A percentile compares a stretch with the other conserved stretches of the same genome.
Evolutionary conservation across 768 basidiomycete genomes (phyloP).

Genomic region (Tulasnella sp.): DNA sequence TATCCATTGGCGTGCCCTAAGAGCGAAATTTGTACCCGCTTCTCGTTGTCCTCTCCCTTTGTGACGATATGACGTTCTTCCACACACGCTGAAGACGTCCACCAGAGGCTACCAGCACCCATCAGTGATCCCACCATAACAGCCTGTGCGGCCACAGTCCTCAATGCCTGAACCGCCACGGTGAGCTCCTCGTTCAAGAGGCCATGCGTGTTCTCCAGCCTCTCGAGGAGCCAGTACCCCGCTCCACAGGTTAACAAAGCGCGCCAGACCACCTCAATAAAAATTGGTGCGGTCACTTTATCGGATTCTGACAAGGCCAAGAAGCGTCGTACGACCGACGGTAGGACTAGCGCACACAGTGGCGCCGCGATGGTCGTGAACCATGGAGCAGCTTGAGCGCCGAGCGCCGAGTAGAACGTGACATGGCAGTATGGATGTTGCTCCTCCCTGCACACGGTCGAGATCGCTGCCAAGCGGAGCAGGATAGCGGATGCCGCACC

Average conservation of each 20-base stretch:
- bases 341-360: slow-evolving; percentile 45
- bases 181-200: slow-evolving; percentile 22
- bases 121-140: slow-evolving; percentile 34
- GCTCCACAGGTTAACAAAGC: slow-evolving; percentile 50
- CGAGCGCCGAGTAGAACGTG: slow-evolving; percentile 75
- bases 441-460: slow-evolving; percentile 90
- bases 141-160: slow-evolving; percentile 54
- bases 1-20: slow-evolving; percentile 85
- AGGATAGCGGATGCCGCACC: slow-evolving; percentile 53
- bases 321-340: slow-evolving; percentile 45
- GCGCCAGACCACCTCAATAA: slow-evolving; percentile 49
- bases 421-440: slow-evolving; percentile 83
- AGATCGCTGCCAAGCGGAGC: slow-evolving; percentile 64
- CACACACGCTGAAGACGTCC: slow-evolving; percentile 61
- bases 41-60: neutral
- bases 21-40: slow-evolving; percentile 31
- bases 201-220: slow-evolving; percentile 39
- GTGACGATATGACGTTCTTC: slow-evolving; percentile 20
- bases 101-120: slow-evolving; percentile 58
- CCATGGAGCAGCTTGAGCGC: slow-evolving; percentile 53
- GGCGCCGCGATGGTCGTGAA: slow-evolving; percentile 48
- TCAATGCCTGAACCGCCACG: slow-evolving; percentile 36
- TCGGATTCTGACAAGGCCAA: slow-evolving; percentile 61
- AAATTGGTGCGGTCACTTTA: slow-evolving; percentile 54
- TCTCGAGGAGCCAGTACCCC: slow-evolving; percentile 74